phyloP scores from a whole-genome alignment of 345 rosid species.

The Cardamine occulta region DNA sequence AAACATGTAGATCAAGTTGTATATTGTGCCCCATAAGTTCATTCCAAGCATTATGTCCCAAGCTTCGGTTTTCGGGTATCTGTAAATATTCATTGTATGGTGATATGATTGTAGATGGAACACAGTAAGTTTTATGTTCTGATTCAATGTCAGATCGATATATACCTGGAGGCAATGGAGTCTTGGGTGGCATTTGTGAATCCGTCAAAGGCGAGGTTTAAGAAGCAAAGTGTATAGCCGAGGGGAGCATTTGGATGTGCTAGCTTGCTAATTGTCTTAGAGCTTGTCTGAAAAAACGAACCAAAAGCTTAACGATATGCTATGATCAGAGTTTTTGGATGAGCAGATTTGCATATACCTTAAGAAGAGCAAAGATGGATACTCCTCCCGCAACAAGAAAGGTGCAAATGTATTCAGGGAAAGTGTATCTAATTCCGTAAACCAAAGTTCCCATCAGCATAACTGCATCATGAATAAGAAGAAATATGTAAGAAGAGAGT shows the following conservation, averaged over 20 bases:
- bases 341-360: constrained; percentile 51
- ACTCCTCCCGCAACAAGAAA: constrained; percentile 97
- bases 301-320: background rate
- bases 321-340: background rate
- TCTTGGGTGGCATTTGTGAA: constrained; percentile 97
- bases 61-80: constrained; percentile 86
- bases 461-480: constrained; percentile 54
- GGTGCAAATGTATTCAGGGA: constrained; percentile 79
- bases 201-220: constrained; percentile 94
- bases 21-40: constrained; percentile 94
- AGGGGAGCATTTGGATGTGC: constrained; percentile 96
- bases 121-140: background rate
- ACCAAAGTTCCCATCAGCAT: constrained; percentile 94
- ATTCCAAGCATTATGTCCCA: constrained; percentile 98
- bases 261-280: constrained; percentile 87
- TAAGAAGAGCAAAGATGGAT: constrained; percentile 77
- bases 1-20: constrained; percentile 92
- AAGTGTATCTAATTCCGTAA: constrained; percentile 81
- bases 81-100: constrained; percentile 20
- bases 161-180: constrained; percentile 73
- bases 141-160: background rate
- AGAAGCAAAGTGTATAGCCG: constrained; percentile 84
- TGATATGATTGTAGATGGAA: background rate
- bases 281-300: constrained; percentile 65
- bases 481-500: background rate